Conservation (phyloP, 495 filamentous ascomycete species). For the Penicillium diatomitis region DNA sequence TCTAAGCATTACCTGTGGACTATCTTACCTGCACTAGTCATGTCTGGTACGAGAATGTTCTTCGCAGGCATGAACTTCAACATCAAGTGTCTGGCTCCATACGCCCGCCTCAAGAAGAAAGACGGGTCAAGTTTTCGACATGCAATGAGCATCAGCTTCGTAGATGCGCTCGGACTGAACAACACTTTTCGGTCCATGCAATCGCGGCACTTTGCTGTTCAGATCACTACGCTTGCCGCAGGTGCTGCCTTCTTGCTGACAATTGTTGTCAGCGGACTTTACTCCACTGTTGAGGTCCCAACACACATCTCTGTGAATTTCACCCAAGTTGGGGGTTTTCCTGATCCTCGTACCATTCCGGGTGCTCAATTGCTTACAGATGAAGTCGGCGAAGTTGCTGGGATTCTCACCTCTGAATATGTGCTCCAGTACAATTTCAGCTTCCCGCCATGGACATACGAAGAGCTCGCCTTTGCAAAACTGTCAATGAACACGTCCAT, state of each 20-base stretch:
- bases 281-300: conserved; percentile 4
- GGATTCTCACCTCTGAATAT: conserved; percentile 1
- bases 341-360: neutral
- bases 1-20: conserved; percentile 10
- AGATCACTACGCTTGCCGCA: conserved; percentile 4
- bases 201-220: conserved; percentile 5
- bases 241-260: conserved; percentile 3
- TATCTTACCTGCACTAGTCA: conserved; percentile 4
- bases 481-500: neutral
- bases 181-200: neutral
- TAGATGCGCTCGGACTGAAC: conserved; percentile 1
- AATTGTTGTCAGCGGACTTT: conserved; percentile 8
- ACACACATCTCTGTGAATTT: neutral
- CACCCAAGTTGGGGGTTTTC: neutral
- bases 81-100: conserved; percentile 7
- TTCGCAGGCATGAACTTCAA: conserved; percentile 7
- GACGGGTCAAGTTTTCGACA: neutral
- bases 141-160: conserved; percentile 3
- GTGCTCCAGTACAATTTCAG: conserved; percentile 8
- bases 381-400: neutral
- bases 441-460: conserved; percentile 8
- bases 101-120: neutral
- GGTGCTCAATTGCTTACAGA: neutral
- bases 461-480: conserved; percentile 7
- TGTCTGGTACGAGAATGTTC: conserved; percentile 1